Evolutionary conservation across 2,329 filamentous ascomycete genomes (phyloP).

Genomic region (Exophiala phaeomuriformis): DNA sequence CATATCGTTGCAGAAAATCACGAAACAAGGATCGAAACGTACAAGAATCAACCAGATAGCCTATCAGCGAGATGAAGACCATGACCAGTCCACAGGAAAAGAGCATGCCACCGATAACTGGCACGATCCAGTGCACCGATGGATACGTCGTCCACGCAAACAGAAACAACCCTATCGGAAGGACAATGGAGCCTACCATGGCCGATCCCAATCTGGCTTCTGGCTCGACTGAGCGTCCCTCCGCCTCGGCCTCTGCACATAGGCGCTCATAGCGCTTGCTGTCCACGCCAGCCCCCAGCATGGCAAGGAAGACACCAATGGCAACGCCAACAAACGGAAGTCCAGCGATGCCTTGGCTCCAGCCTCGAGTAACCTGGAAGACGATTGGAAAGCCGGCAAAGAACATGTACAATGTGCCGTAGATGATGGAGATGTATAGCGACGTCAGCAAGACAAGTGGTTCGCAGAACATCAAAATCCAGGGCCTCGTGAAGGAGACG

Average conservation of each 20-base stretch:
- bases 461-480: conserved; percentile 61
- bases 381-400: conserved; percentile 60
- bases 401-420: conserved; percentile 54
- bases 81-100: conserved; percentile 37
- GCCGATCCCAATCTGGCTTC: conserved; percentile 49
- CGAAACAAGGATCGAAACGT: too few relatives aligned
- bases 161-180: conserved; percentile 54
- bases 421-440: conserved; percentile 65
- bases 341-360: conserved; percentile 52
- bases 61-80: conserved; percentile 30
- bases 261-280: conserved; percentile 29
- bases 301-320: conserved; percentile 37
- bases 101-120: conserved; percentile 33
- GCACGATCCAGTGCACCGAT: conserved; percentile 32
- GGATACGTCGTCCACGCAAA: conserved; percentile 52
- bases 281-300: conserved; percentile 37
- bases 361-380: conserved; percentile 53
- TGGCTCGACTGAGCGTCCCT: conserved; percentile 23
- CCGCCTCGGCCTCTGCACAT: not conserved
- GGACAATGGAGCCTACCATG: conserved; percentile 44
- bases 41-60: too few relatives aligned
- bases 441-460: conserved; percentile 55
- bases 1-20: too few relatives aligned
- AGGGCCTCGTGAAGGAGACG: conserved; percentile 51
- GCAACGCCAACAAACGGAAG: conserved; percentile 62